Evolutionary conservation across 2,329 filamentous ascomycete genomes (phyloP).

Genomic region (Penicillium digitatum): DNA sequence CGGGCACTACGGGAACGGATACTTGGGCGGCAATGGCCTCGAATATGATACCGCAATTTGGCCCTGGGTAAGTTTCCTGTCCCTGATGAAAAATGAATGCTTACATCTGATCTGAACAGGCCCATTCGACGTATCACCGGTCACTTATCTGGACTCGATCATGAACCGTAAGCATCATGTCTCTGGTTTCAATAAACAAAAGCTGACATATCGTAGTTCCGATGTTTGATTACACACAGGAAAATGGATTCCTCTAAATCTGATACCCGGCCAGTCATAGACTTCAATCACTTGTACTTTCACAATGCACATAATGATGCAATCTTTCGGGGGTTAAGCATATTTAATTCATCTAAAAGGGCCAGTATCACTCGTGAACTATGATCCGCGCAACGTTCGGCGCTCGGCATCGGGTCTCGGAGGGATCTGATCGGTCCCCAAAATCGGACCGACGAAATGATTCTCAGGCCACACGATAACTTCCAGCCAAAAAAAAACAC

Average conservation of each 20-base stretch:
- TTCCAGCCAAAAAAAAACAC: no score
- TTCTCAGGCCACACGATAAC: background rate
- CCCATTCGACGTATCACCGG: conserved; percentile 22
- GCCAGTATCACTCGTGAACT: background rate
- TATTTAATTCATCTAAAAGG: background rate
- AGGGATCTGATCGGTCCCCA: no score
- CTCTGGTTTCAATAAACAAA: background rate
- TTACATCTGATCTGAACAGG: background rate
- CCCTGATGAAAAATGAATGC: background rate
- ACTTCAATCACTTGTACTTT: background rate
- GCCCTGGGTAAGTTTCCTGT: conserved; percentile 11
- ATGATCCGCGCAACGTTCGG: background rate
- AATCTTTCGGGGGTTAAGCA: background rate
- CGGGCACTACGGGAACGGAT: background rate
- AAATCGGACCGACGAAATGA: background rate
- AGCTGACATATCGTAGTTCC: background rate
- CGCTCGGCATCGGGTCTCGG: background rate
- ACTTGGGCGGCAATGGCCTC: background rate
- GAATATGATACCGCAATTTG: background rate
- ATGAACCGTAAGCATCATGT: conserved; percentile 25
- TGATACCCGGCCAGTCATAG: background rate
- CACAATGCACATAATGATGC: background rate
- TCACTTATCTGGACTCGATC: conserved; percentile 29
- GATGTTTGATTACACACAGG: background rate
- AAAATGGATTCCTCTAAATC: background rate